Percentiles rank a stretch among this genome's conserved stretches.
Conservation (phyloP, 2,329 filamentous ascomycete species). For the Penicillium sp. region DNA sequence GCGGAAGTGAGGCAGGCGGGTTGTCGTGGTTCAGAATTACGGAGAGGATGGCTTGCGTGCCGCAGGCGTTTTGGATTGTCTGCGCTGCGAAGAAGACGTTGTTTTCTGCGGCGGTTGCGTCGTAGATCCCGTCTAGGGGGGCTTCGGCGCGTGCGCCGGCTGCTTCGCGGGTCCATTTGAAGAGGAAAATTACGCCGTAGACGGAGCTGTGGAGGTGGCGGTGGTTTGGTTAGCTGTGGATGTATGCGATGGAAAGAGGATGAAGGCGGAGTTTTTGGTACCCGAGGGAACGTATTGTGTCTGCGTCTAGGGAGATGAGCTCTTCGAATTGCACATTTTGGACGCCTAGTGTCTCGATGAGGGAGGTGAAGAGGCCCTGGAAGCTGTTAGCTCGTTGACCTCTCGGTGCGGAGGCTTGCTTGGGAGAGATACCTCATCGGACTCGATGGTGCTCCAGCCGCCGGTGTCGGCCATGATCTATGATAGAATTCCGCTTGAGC, state of each 20-base stretch:
- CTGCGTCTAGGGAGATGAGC: slow-evolving; percentile 82
- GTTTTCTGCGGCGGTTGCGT: slow-evolving; percentile 70
- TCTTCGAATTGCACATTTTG: slow-evolving; percentile 97
- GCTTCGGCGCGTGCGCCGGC: slow-evolving; percentile 66
- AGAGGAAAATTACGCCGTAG: slow-evolving; percentile 98
- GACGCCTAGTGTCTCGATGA: slow-evolving; percentile 89
- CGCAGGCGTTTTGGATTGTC: slow-evolving; percentile 98
- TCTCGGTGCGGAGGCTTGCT: slow-evolving; percentile 1
- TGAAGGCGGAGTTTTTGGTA: slow-evolving; percentile 20
- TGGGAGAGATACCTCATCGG: slow-evolving; percentile 72
- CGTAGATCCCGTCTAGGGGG: slow-evolving; percentile 80
- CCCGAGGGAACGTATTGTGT: slow-evolving; percentile 51
- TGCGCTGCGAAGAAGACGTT: slow-evolving; percentile 89
- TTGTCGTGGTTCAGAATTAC: slow-evolving; percentile 81
- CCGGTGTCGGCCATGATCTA: slow-evolving; percentile 56
- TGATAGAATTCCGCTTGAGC: too few species aligned
- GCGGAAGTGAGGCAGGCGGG: slow-evolving; percentile 24
- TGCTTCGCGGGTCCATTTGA: slow-evolving; percentile 70
- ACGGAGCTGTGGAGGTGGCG: slow-evolving; percentile 59
- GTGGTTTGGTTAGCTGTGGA: slow-evolving; percentile 9
- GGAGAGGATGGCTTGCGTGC: slow-evolving; percentile 90
- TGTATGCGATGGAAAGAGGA: neutral
- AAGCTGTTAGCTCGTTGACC: slow-evolving; percentile 7
- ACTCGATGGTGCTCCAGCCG: slow-evolving; percentile 98
- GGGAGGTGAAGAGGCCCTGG: slow-evolving; percentile 93